Conservation (phyloP, 768 basidiomycete species). For the Kwoniella mangroviensis region DNA sequence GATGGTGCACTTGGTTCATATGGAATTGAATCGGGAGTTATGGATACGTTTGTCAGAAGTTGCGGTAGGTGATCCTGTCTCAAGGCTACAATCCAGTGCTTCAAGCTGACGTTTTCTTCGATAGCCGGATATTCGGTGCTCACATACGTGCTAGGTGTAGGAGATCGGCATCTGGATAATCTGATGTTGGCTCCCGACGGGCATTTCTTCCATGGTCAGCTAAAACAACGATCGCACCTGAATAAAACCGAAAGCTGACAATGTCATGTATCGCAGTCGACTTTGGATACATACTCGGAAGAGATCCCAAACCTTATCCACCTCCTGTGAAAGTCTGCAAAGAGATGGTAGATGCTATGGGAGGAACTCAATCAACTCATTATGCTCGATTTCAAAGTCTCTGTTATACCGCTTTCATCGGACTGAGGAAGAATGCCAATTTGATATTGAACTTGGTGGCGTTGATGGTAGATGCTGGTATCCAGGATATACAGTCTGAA, state of each 20-base stretch:
- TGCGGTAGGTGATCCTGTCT: constrained; percentile 71
- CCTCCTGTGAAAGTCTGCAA: constrained; percentile 98
- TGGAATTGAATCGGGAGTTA: constrained; percentile 89
- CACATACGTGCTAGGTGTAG: constrained; percentile 93
- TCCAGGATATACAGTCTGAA: constrained; percentile 88
- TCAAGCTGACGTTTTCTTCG: neutral
- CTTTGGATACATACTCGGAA: constrained; percentile 96
- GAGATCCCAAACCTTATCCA: constrained; percentile 96
- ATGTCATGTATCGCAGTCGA: constrained; percentile 68
- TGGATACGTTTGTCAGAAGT: constrained; percentile 95
- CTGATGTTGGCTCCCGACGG: constrained; percentile 90
- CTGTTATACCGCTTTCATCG: constrained; percentile 97
- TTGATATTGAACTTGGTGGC: constrained; percentile 94
- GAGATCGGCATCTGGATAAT: constrained; percentile 96
- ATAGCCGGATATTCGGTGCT: constrained; percentile 96
- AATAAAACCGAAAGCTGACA: neutral
- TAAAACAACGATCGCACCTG: too few relatives aligned
- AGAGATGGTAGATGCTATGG: constrained; percentile 99
- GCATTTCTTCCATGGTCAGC: constrained; percentile 93
- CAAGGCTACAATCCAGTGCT: too few relatives aligned
- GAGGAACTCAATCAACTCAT: constrained; percentile 93
- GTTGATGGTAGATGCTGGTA: constrained; percentile 96
- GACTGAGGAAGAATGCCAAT: constrained; percentile 94
- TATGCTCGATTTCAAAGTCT: constrained; percentile 94
- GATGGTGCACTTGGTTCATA: constrained; percentile 93